Evolutionary conservation across 1,139 yeast species (phyloP).

Genomic region (Hemisphaericaspora xylanilytica): DNA sequence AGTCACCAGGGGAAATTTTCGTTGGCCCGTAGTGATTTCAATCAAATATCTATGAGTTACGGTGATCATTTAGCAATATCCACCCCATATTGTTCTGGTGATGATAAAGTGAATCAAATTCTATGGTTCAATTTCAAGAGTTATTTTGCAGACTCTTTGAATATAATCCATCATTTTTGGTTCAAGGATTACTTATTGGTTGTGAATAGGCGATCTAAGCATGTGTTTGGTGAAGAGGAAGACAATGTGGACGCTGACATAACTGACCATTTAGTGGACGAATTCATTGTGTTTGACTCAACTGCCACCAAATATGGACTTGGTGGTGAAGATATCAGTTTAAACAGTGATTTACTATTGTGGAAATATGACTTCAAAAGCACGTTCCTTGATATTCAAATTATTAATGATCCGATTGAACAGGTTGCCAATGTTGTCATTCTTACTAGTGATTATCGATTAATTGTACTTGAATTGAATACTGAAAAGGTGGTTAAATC

Average conservation of each 20-base stretch:
- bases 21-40: conserved; percentile 22
- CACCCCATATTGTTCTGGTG: conserved; percentile 31
- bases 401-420: conserved; percentile 10
- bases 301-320: conserved; percentile 32
- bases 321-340: conserved; percentile 33
- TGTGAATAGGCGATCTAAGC: conserved; percentile 29
- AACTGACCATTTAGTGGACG: conserved; percentile 30
- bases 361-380: conserved; percentile 42
- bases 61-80: conserved; percentile 36
- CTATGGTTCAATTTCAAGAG: conserved; percentile 43
- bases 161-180: conserved; percentile 39
- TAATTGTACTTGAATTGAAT: conserved; percentile 31
- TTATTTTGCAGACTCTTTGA: conserved; percentile 32
- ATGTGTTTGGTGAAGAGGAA: conserved; percentile 18
- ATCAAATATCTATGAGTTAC: conserved; percentile 33
- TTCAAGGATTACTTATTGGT: conserved; percentile 34
- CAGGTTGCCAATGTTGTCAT: conserved; percentile 24
- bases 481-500: conserved; percentile 10
- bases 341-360: conserved; percentile 39
- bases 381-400: conserved; percentile 25
- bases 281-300: conserved; percentile 37
- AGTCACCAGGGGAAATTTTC: conserved; percentile 21
- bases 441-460: conserved; percentile 29
- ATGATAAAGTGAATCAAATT: conserved; percentile 30
- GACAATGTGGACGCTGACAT: conserved; percentile 11